Evolutionary conservation across 768 basidiomycete species (phyloP).

Genomic region (Multifurca ochricompacta): DNA sequence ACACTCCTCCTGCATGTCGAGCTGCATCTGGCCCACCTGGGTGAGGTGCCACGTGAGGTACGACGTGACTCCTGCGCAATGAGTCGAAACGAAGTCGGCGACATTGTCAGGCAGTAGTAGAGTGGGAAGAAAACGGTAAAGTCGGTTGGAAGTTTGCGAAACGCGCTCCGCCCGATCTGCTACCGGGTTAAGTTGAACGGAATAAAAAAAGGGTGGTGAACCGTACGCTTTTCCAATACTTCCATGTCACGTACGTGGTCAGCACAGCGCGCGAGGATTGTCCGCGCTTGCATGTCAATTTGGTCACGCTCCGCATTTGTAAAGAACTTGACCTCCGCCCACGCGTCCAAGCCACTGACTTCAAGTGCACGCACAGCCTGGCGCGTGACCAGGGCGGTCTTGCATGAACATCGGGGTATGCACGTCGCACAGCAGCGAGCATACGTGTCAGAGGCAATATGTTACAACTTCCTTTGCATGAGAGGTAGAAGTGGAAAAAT

Average conservation of each 20-base stretch:
- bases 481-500: constrained; percentile 2
- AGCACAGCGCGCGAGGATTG: constrained; percentile 78
- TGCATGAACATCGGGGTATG: constrained; percentile 79
- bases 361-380: constrained; percentile 50
- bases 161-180: constrained; percentile 62
- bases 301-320: constrained; percentile 92
- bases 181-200: constrained; percentile 14
- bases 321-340: constrained; percentile 61
- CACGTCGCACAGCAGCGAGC: constrained; percentile 67
- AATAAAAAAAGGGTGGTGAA: constrained; percentile 16
- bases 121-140: constrained; percentile 63
- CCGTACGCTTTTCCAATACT: constrained; percentile 77
- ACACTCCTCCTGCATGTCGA: constrained; percentile 91
- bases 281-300: constrained; percentile 86
- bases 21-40: constrained; percentile 68
- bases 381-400: constrained; percentile 43
- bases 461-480: constrained; percentile 46
- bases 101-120: constrained; percentile 51
- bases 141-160: constrained; percentile 53
- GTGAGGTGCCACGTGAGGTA: constrained; percentile 78
- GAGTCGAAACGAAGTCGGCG: constrained; percentile 69
- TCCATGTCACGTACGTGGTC: constrained; percentile 88
- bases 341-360: constrained; percentile 40
- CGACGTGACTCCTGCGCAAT: constrained; percentile 90
- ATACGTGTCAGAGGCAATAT: constrained; percentile 65